A percentile compares a stretch with the other conserved stretches of the same genome.
These are phyloP conservation scores for Botrytis galanthina DNA, from an alignment of 2,329 filamentous ascomycete species.

Conservation along the genomic window DNA sequence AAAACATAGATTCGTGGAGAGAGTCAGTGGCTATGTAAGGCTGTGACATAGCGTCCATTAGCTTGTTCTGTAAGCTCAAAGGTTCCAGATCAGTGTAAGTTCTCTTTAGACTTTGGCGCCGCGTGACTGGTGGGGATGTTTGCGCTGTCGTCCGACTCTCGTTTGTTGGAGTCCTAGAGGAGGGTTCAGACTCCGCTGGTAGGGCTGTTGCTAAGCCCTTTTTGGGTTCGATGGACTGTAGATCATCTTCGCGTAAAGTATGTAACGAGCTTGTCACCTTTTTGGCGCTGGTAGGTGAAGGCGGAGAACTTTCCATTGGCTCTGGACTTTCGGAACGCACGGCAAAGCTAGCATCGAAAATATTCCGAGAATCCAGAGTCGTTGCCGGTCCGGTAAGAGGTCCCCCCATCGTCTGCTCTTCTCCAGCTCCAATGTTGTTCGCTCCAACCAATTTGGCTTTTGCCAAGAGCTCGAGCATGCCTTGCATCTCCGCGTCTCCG, in stretches of 20 bases:
- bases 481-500: conserved; percentile 83
- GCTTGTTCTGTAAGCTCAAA: conserved; percentile 73
- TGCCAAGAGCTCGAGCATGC: conserved; percentile 84
- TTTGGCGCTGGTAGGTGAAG: conserved; percentile 30
- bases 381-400: conserved; percentile 80
- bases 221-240: conserved; percentile 27
- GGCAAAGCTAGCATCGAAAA: conserved; percentile 81
- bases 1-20: conserved; percentile 38
- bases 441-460: conserved; percentile 75
- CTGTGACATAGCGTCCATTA: conserved; percentile 81
- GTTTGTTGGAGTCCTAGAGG: conserved; percentile 55
- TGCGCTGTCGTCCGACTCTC: conserved; percentile 53
- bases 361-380: conserved; percentile 64
- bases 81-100: conserved; percentile 83
- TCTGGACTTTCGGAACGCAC: conserved; percentile 54
- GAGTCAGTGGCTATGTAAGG: conserved; percentile 51
- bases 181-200: conserved; percentile 45
- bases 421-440: conserved; percentile 54
- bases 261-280: conserved; percentile 22
- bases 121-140: conserved; percentile 54
- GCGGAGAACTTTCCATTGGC: conserved; percentile 35
- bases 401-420: conserved; percentile 48
- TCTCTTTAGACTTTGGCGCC: conserved; percentile 72
- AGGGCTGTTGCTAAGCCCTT: conserved; percentile 27
- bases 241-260: conserved; percentile 22